phyloP scores from a whole-genome alignment of 2,329 filamentous ascomycete genomes.

The Paraphoma sp. region DNA sequence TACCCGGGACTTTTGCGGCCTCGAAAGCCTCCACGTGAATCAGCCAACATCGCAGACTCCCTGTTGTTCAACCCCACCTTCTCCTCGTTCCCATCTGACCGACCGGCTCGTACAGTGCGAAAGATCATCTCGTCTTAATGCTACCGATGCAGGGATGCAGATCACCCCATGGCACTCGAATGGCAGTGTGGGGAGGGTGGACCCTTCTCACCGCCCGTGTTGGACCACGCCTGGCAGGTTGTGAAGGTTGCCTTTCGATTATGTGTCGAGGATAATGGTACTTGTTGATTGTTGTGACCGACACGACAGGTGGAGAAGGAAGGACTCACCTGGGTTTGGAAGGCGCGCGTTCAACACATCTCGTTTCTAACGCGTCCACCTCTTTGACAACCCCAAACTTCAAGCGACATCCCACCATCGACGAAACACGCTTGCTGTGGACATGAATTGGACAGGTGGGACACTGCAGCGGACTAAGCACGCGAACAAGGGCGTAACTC shows the following conservation, averaged over 20 bases:
- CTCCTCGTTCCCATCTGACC: not conserved
- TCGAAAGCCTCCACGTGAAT: no score
- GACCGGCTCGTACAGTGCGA: not conserved
- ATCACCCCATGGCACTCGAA: constrained; percentile 12
- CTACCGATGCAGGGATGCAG: not conserved
- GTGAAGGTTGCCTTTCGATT: not conserved
- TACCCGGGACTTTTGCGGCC: no score
- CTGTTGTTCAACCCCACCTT: no score
- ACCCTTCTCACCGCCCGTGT: constrained; percentile 6
- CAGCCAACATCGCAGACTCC: no score
- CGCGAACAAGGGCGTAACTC: constrained; percentile 42
- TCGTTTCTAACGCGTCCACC: no score
- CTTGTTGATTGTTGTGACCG: no score
- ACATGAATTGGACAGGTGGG: constrained; percentile 60
- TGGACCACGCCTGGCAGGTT: not conserved
- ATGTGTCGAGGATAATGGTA: no score
- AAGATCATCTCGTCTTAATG: not conserved
- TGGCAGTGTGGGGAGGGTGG: constrained; percentile 9
- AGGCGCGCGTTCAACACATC: constrained; percentile 1
- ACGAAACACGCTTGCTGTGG: not conserved
- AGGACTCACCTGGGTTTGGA: constrained; percentile 4
- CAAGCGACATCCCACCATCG: not conserved
- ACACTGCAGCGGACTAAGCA: constrained; percentile 48
- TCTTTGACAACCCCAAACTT: not conserved
- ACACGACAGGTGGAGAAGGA: not conserved